Conservation (phyloP, 1,284 basidiomycete species). For the Tremellales sp. region DNA sequence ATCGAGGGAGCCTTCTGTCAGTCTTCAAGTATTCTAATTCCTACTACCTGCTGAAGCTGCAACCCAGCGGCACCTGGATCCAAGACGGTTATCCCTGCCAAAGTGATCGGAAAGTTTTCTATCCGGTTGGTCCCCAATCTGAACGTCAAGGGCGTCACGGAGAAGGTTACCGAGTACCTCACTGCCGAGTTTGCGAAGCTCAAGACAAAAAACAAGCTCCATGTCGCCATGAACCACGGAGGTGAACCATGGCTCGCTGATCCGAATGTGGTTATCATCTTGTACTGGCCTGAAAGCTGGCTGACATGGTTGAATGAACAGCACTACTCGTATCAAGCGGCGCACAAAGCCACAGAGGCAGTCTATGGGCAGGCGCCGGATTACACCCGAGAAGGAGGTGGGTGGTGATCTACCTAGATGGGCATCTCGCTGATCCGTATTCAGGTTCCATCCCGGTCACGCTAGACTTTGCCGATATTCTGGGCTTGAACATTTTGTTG, state of each 20-base stretch:
- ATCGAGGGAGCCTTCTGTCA: conserved; percentile 92
- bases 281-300: neutral
- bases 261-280: conserved; percentile 28
- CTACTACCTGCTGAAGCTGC: conserved; percentile 14
- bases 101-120: conserved; percentile 89
- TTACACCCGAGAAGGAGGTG: conserved; percentile 77
- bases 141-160: conserved; percentile 65
- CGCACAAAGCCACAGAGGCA: conserved; percentile 66
- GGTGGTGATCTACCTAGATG: conserved; percentile 3
- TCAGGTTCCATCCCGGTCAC: conserved; percentile 90
- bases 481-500: conserved; percentile 68
- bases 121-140: conserved; percentile 84
- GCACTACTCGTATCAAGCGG: conserved; percentile 96
- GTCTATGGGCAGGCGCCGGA: conserved; percentile 81
- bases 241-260: conserved; percentile 80
- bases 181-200: conserved; percentile 77
- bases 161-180: conserved; percentile 68
- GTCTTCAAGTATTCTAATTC: conserved; percentile 19
- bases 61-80: conserved; percentile 60
- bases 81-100: conserved; percentile 94
- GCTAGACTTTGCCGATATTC: conserved; percentile 85
- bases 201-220: conserved; percentile 72
- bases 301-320: conserved; percentile 6
- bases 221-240: conserved; percentile 67
- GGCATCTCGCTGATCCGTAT: neutral